Evolutionary conservation across 208 protist genomes (phyloP), one percentile per base, ranked within the genome.

Genomic region (Trypanosoma caninum): DNA sequence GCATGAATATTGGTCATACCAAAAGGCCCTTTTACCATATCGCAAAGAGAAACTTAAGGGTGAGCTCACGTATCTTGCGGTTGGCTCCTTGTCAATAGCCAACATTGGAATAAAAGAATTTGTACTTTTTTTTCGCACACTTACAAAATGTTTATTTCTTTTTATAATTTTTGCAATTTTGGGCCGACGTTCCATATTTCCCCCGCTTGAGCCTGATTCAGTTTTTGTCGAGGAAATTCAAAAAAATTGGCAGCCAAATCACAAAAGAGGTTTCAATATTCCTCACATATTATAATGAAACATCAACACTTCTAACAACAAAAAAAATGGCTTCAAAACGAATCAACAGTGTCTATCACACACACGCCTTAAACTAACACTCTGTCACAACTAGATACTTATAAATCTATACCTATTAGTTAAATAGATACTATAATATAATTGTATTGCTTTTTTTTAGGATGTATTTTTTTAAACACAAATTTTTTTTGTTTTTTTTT

Each of bases 131-230:
- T 54, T 71, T 22, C 74, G 81, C 42, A 78, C 69, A 27, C 34
- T 75, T 11, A 88, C 81, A 22, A 88, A 84, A 59, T 87, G 78
- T 57, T 70, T 91, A 13, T 76, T 80, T 35, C 51, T 91, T n/a
- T 91, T 91, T 63, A 56, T 91, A 34, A 60, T 80, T 2, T 71
- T 68, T 34, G 71, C 71, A 11, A 76, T 88, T 42, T 37, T 87
- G 13, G 84, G 80, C 20, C 74, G 84, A 55, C 68, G 80, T 25
- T 80, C 74, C 20, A 60, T 91, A 11, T 91, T 79, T 58, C 84
- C 84, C 13, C 33, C 79, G 27, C 72, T 91, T 34, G 72, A 87
- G 55, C 81, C 80, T 1, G 73, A 47, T 1, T 91, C 84, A 11
- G 65, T 70, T 11, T 88, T 91, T 58, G 63, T 77, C 23, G 76